Evolutionary conservation across 148 eudicot genomes (phyloP), one percentile per base, ranked within the genome.

Genomic region (Selenicereus undatus): DNA sequence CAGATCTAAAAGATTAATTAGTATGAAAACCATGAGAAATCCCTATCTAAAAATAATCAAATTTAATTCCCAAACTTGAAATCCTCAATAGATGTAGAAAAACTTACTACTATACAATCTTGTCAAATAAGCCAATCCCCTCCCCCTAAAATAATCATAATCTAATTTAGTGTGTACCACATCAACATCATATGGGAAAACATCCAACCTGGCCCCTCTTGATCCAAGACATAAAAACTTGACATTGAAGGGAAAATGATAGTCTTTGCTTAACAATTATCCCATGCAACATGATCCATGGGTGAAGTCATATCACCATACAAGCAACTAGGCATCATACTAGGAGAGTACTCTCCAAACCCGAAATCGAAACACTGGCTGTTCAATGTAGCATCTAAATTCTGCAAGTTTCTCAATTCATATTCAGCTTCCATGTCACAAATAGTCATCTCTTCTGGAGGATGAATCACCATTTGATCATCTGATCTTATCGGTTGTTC

Each of bases 241-340:
- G 71, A 66, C 32, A 26, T 66, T 26, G 71, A 66, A 66, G 29
- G 71, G 35, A 66, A 66, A 66, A 66, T n/a, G 35, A 66, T 27
- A 26, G 29, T 66, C 58, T 16, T 43, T 35, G 24, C 13, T 51
- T 22, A 75, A 24, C 64, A 75, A 75, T 75, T 75, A 16, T 29
- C 64, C 77, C 77, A 75, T 75, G 77, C 77, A 75, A 75, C 77
- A 50, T 75, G 21, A 75, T 75, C 77, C 39, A 75, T 50, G 21
- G 60, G 64, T 12, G 58, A 50, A 50, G 62, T 56, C 77, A 75
- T 75, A 26, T 75, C 77, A 75, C 77, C 77, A 51, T 75, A 75
- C 62, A 51, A 50, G 17, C 39, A 75, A 75, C 64, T 56, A 17
- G 64, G 30, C 36, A 75, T 26, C 16, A 50, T 51, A 14, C 30